phyloP scores from a whole-genome alignment of 2,329 filamentous ascomycete genomes.

The Trichophyton mentagrophytes region DNA sequence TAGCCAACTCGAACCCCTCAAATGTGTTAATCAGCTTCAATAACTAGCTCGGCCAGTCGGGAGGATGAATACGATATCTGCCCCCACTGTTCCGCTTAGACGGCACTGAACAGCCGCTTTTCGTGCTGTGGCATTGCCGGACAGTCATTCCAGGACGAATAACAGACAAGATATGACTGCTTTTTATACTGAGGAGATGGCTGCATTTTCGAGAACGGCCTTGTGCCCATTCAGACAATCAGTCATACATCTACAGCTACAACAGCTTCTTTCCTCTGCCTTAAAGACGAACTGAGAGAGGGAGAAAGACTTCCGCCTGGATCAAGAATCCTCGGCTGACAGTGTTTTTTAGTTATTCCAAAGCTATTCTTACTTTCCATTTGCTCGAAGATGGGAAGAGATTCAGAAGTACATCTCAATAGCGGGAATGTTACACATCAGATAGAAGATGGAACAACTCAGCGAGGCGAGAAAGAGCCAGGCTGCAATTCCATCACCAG shows the following conservation, averaged over 20 bases:
- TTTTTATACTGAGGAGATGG: neutral
- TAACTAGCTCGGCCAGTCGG: neutral
- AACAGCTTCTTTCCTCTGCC: neutral
- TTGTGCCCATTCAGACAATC: no score
- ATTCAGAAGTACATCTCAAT: neutral
- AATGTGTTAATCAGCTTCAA: neutral
- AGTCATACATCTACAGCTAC: neutral
- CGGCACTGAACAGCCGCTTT: neutral
- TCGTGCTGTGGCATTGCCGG: neutral
- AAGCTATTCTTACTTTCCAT: neutral
- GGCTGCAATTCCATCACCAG: neutral
- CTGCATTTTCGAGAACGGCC: neutral
- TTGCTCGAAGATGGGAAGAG: neutral
- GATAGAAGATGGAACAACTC: neutral
- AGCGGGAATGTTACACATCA: neutral
- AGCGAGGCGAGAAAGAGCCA: neutral
- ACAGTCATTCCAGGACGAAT: neutral
- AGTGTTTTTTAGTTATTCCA: neutral
- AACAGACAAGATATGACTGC: neutral
- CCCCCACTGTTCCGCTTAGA: neutral
- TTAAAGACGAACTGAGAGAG: neutral
- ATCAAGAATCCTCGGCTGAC: neutral
- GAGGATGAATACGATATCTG: neutral
- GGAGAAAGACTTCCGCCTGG: neutral
- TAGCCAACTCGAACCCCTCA: neutral